Conservation (phyloP, 306 rosid genomes). For the Clitoria ternatea region DNA sequence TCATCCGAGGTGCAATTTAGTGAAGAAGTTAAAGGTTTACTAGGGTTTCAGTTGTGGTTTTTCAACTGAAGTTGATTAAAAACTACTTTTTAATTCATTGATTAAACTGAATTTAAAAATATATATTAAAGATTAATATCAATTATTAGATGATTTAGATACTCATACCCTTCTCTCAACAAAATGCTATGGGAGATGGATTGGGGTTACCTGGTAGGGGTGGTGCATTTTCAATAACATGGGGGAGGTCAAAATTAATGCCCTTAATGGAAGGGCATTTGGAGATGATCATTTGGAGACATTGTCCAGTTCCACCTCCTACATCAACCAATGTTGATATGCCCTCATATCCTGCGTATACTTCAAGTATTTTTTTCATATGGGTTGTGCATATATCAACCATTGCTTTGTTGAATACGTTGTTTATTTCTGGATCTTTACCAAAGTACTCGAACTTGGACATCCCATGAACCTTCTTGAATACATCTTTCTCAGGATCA, state of each 20-base stretch:
- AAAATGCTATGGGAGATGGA: too few relatives aligned
- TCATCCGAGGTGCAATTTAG: too few relatives aligned
- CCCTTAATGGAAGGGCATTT: conserved; percentile 34
- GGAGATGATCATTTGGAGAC: conserved; percentile 24
- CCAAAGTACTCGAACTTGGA: conserved; percentile 12
- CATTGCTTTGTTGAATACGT: conserved; percentile 28
- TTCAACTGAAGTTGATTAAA: too few relatives aligned
- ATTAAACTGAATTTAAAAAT: too few relatives aligned
- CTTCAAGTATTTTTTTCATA: conserved; percentile 22
- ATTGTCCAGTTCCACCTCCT: conserved; percentile 37
- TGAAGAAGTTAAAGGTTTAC: too few relatives aligned
- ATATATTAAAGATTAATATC: too few relatives aligned
- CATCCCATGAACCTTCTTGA: conserved; percentile 28
- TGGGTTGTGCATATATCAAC: neutral
- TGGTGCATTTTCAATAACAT: conserved; percentile 31
- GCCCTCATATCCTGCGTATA: conserved; percentile 32
- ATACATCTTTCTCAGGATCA: conserved; percentile 24
- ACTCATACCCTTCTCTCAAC: too few relatives aligned
- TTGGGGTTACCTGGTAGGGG: conserved; percentile 10
- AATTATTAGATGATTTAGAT: too few relatives aligned
- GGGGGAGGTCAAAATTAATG: conserved; percentile 40
- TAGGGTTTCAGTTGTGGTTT: too few relatives aligned
- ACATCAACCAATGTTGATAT: conserved; percentile 33
- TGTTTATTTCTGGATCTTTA: neutral
- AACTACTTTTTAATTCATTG: too few relatives aligned